Percentiles rank a stretch among this genome's conserved stretches.
These are phyloP conservation scores for Silene latifolia DNA, from an alignment of 148 eudicot species.

Conservation along the genomic window DNA sequence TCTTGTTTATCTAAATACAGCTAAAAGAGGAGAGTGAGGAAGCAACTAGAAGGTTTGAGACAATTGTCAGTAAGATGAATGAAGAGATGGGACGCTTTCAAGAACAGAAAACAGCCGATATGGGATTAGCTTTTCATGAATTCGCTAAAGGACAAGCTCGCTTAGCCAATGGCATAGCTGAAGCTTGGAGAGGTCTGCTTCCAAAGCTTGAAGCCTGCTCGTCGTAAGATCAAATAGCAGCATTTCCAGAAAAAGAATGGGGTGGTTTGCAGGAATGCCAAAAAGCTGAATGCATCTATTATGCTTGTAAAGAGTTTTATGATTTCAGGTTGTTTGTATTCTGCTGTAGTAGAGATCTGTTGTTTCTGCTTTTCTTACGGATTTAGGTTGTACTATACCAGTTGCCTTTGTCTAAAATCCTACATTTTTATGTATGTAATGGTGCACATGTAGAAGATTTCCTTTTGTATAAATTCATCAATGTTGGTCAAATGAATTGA, in stretches of 20 bases:
- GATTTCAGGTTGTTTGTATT: not conserved
- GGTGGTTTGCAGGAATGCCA: constrained; percentile 29
- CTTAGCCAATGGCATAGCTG: constrained; percentile 72
- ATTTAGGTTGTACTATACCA: not conserved
- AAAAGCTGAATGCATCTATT: constrained; percentile 13
- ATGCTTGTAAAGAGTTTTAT: constrained; percentile 18
- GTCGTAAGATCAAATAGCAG: constrained; percentile 22
- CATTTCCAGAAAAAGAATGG: not conserved
- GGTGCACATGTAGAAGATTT: not conserved
- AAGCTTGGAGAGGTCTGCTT: constrained; percentile 89
- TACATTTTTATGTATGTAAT: not conserved
- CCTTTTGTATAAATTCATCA: not conserved
- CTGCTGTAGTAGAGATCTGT: constrained; percentile 12
- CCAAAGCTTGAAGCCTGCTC: constrained; percentile 93
- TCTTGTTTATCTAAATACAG: constrained; percentile 38
- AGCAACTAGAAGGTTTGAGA: constrained; percentile 72
- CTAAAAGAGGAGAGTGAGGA: constrained; percentile 81
- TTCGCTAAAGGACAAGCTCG: constrained; percentile 96
- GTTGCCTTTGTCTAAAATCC: not conserved
- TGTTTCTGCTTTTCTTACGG: not conserved
- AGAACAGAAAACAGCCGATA: constrained; percentile 82
- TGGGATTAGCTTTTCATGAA: constrained; percentile 97
- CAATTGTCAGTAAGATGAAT: constrained; percentile 66
- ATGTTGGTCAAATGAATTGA: not conserved
- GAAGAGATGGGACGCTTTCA: constrained; percentile 84